These are phyloP conservation scores for Platismatia glauca DNA, from an alignment of 495 filamentous ascomycete species.

Conservation along the genomic window DNA sequence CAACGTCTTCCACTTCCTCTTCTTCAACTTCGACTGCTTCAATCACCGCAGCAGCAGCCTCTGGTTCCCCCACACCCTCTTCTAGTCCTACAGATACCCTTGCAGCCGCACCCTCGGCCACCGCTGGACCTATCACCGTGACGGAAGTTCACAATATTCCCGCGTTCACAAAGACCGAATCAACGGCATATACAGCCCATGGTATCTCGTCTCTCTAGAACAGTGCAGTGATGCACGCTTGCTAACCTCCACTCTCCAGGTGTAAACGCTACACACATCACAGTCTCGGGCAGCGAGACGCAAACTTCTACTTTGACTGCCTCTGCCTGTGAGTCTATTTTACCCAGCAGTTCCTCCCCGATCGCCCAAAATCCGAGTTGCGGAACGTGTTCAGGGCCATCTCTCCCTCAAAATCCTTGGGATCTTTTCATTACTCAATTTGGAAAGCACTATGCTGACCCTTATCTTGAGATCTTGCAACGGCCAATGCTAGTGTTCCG, in stretches of 20 bases:
- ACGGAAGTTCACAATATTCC: constrained; percentile 10
- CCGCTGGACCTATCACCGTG: constrained; percentile 7
- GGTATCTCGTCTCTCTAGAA: background rate
- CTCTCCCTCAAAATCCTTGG: background rate
- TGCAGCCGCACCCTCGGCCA: constrained; percentile 6
- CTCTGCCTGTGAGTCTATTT: constrained; percentile 3
- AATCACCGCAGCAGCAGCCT: constrained; percentile 7
- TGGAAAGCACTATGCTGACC: background rate
- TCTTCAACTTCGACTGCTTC: constrained; percentile 8
- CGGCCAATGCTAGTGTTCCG: constrained; percentile 16
- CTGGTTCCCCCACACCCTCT: constrained; percentile 2
- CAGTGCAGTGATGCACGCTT: background rate
- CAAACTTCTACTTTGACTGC: constrained; percentile 16
- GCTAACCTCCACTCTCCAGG: background rate
- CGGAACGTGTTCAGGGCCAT: background rate
- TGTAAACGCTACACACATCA: constrained; percentile 9
- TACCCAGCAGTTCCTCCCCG: background rate
- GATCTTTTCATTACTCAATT: background rate
- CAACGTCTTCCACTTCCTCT: background rate
- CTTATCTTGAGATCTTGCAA: constrained; percentile 1
- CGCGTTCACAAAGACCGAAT: constrained; percentile 16
- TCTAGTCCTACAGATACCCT: background rate
- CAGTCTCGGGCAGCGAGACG: constrained; percentile 9
- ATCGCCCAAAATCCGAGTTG: background rate
- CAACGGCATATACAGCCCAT: constrained; percentile 15